Evolutionary conservation across 192 early-diverging fungal species (phyloP), one percentile per base, ranked within the genome.

Genomic region (Rhizophagus sp.): DNA sequence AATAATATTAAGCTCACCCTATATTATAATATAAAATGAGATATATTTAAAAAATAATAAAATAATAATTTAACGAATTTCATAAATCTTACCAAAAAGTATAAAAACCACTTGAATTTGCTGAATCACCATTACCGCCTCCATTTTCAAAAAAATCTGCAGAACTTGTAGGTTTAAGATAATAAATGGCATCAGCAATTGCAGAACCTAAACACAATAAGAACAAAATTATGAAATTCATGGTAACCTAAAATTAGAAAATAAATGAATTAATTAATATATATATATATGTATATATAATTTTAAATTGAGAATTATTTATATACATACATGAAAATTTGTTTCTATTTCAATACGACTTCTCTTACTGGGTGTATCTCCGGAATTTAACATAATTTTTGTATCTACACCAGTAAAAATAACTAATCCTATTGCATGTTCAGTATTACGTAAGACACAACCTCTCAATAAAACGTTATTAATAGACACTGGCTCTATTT

Each of bases 311-410:
- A n/a, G n/a, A n/a, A n/a, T n/a, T n/a, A n/a, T n/a, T 36, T 36
- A 36, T 25, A 61, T 39, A 78, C 83, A 84, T 79, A 95, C 93
- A 80, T 94, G 94, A 67, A 94, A 93, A 86, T 97, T 98, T 79
- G 97, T 94, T 78, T 94, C 93, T 78, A 93, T 90, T 84, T 97
- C 96, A 76, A 98, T 95, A 62, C 91, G 88, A 84, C 93, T 94
- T 44, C 95, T 93, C 83, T 98, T 99, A 61, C 92, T 94, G 13
- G 97, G 97, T 1, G 97, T 98, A 65, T 89, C 89, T 30, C 97
- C 96, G 2, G 95, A 91, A 81, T 99, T 99, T 75, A 97, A 84
- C 93, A 97, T 95, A 66, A 99, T 96, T 84, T 98, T 98, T 25
- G 96, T 95, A n/a, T 99, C 97, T 76, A 88, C 82, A 30, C 98